Percentiles rank a stretch among this genome's conserved stretches.
Evolutionary conservation across 1,284 basidiomycete genomes (phyloP).

Genomic region (Cryptococcus sp.): DNA sequence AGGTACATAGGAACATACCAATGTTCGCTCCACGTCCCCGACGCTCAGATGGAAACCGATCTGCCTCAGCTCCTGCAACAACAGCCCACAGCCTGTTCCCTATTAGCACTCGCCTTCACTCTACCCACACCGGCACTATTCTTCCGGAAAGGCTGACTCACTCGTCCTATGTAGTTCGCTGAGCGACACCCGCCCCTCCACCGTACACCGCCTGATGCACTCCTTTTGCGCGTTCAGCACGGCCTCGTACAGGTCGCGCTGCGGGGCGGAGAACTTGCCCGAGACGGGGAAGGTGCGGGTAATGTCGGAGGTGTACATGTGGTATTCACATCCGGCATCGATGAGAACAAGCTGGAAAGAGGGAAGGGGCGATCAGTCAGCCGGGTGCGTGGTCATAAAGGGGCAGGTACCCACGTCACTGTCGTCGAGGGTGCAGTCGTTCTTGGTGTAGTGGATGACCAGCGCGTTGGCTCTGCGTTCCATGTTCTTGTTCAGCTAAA

Average conservation of each 20-base stretch:
- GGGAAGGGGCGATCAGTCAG: background rate
- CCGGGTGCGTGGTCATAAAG: background rate
- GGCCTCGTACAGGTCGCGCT: constrained; percentile 79
- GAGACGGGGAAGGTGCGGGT: constrained; percentile 88
- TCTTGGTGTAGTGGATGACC: constrained; percentile 88
- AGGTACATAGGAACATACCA: constrained; percentile 55
- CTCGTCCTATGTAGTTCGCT: constrained; percentile 74
- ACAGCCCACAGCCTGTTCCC: constrained; percentile 58
- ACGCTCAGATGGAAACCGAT: constrained; percentile 70
- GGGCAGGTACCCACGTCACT: constrained; percentile 56
- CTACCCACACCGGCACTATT: background rate
- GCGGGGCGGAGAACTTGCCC: constrained; percentile 73
- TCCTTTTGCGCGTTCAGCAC: constrained; percentile 55
- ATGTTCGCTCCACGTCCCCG: constrained; percentile 71
- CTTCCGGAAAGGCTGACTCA: constrained; percentile 20
- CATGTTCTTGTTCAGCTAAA: background rate
- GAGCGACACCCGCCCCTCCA: constrained; percentile 58
- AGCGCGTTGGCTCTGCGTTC: constrained; percentile 68
- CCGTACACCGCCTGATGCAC: constrained; percentile 53
- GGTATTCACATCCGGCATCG: constrained; percentile 86
- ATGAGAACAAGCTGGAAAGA: constrained; percentile 65
- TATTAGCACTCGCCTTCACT: background rate
- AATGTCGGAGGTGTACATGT: constrained; percentile 93
- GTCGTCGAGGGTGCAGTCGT: constrained; percentile 69
- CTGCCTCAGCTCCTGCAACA: constrained; percentile 71